phyloP scores from a whole-genome alignment of 2,329 filamentous ascomycete genomes.

The Xylariomycetidae sp. region DNA sequence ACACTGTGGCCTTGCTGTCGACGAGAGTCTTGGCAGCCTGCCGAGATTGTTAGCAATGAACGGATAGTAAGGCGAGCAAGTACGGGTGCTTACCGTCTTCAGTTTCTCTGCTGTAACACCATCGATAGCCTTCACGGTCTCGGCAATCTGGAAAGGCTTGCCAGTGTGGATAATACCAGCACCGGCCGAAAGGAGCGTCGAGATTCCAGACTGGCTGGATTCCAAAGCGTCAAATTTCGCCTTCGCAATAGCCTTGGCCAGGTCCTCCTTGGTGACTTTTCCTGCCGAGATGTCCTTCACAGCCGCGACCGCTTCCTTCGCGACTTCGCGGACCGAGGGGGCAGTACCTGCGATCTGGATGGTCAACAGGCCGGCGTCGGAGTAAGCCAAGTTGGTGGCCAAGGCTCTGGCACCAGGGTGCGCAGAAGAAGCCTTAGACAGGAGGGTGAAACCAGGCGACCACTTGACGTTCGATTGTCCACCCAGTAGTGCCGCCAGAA shows the following conservation, averaged over 20 bases:
- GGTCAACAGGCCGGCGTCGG: conserved; percentile 85
- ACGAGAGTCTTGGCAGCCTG: conserved; percentile 86
- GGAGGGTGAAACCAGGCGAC: conserved; percentile 85
- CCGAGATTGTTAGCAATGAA: conserved; percentile 23
- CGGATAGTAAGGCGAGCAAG: conserved; percentile 1
- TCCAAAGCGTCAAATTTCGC: conserved; percentile 92
- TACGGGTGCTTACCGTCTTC: conserved; percentile 64
- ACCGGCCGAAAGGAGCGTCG: conserved; percentile 78
- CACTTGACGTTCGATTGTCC: conserved; percentile 93
- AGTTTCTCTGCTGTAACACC: conserved; percentile 78
- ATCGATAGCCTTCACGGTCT: conserved; percentile 74
- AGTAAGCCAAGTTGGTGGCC: conserved; percentile 80
- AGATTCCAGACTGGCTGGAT: conserved; percentile 69
- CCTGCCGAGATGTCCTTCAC: conserved; percentile 78
- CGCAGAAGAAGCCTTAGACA: conserved; percentile 71
- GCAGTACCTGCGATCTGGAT: conserved; percentile 77
- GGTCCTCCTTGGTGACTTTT: conserved; percentile 73
- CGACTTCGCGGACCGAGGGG: conserved; percentile 65
- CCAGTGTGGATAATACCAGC: conserved; percentile 76
- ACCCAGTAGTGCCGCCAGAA: conserved; percentile 84
- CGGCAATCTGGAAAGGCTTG: conserved; percentile 78
- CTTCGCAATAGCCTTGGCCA: conserved; percentile 85
- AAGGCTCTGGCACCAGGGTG: conserved; percentile 63
- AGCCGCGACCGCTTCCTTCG: conserved; percentile 71
- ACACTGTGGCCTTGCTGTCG: conserved; percentile 82